phyloP scores from a whole-genome alignment of 2,329 filamentous ascomycete genomes.

The Colletotrichum costaricense region DNA sequence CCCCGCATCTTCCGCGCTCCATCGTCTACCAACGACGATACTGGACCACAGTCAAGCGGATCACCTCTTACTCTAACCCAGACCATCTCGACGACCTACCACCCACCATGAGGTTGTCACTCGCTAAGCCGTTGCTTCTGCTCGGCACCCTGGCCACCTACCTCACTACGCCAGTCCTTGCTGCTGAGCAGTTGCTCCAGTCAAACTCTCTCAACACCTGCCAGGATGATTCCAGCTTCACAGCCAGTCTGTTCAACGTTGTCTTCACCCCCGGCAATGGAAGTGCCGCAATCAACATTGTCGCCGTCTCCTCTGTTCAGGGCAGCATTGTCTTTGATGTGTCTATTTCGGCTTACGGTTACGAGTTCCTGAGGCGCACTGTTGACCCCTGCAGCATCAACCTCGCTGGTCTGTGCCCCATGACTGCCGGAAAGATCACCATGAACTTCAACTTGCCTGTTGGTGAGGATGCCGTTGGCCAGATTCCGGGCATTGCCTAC shows the following conservation, averaged over 20 bases:
- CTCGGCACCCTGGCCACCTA: conserved; percentile 57
- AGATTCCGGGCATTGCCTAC: conserved; percentile 87
- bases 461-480: conserved; percentile 63
- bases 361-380: conserved; percentile 72
- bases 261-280: conserved; percentile 81
- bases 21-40: conserved; percentile 7
- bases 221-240: conserved; percentile 85
- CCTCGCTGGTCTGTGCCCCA: conserved; percentile 85
- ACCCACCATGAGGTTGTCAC: conserved; percentile 59
- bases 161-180: conserved; percentile 53
- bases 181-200: conserved; percentile 76
- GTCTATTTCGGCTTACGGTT: conserved; percentile 84
- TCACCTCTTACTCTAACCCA: conserved; percentile 1
- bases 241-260: conserved; percentile 90
- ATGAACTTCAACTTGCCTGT: conserved; percentile 78
- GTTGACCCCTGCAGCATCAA: conserved; percentile 81
- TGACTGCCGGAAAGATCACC: conserved; percentile 85
- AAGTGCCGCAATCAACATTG: conserved; percentile 78
- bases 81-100: conserved; percentile 14
- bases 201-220: conserved; percentile 89
- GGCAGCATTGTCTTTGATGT: conserved; percentile 85
- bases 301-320: conserved; percentile 83
- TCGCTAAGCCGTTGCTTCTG: conserved; percentile 56
- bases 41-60: background rate
- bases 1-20: conserved; percentile 3